A percentile compares a stretch with the other conserved stretches of the same genome.
Evolutionary conservation across 495 filamentous ascomycete species (phyloP).

Genomic region (Penicillium mononematosum): DNA sequence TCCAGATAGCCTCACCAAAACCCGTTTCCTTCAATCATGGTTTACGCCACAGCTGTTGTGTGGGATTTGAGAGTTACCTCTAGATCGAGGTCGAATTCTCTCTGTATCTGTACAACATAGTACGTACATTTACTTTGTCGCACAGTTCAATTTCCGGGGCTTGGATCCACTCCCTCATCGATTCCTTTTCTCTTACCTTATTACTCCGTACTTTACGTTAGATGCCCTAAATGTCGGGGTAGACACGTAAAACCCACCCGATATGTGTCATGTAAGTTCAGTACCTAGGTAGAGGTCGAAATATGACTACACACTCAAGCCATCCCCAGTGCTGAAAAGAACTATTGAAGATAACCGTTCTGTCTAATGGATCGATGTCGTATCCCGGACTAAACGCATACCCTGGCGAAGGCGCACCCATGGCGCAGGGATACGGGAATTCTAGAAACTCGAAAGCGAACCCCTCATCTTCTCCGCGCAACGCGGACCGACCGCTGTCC

Average conservation of each 20-base stretch:
- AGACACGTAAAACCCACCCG: not conserved
- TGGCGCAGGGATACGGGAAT: constrained; percentile 9
- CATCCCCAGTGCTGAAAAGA: not conserved
- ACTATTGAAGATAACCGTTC: not conserved
- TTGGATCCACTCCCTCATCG: not conserved
- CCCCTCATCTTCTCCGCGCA: constrained; percentile 20
- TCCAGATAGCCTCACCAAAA: constrained; percentile 9
- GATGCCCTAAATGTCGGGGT: constrained; percentile 2
- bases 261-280: not conserved
- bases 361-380: constrained; percentile 8
- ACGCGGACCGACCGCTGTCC: constrained; percentile 10
- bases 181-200: no score
- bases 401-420: constrained; percentile 3
- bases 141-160: not conserved
- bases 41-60: not conserved
- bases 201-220: no score
- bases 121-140: not conserved
- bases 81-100: not conserved
- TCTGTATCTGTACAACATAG: not conserved
- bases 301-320: not conserved
- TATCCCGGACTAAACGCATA: constrained; percentile 15
- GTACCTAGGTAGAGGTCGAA: not conserved
- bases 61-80: not conserved
- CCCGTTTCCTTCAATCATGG: constrained; percentile 10
- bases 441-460: constrained; percentile 15